phyloP scores from a whole-genome alignment of 2,329 filamentous ascomycete genomes.

The Xylaria multiplex region DNA sequence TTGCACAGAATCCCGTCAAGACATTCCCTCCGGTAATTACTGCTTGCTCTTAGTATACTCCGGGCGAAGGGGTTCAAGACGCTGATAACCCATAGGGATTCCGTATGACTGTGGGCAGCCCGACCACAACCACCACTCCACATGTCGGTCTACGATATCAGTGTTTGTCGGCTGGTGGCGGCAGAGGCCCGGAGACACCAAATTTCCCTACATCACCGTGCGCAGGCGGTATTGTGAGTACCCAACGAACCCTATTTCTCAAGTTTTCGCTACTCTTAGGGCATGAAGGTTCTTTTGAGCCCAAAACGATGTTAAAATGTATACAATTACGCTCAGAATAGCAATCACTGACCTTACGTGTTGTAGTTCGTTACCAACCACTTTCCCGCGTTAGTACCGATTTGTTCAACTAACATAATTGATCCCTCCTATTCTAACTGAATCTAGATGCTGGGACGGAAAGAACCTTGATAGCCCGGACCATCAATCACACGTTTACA shows the following conservation, averaged over 20 bases:
- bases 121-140: slow-evolving; percentile 36
- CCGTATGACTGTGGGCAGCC: slow-evolving; percentile 56
- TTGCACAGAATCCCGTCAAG: slow-evolving; percentile 50
- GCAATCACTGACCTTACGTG: not conserved
- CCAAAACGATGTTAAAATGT: too few relatives aligned
- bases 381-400: slow-evolving; percentile 49
- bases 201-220: slow-evolving; percentile 53
- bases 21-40: slow-evolving; percentile 52
- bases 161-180: slow-evolving; percentile 51
- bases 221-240: slow-evolving; percentile 41
- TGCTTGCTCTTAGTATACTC: not conserved
- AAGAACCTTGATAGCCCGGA: slow-evolving; percentile 42
- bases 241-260: not conserved
- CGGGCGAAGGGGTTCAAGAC: not conserved
- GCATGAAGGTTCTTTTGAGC: not conserved
- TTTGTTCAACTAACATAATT: not conserved
- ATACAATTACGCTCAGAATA: not conserved
- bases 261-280: not conserved
- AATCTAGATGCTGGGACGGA: slow-evolving; percentile 39
- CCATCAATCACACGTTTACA: slow-evolving; percentile 44
- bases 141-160: slow-evolving; percentile 53
- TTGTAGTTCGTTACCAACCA: slow-evolving; percentile 51
- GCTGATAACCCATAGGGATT: slow-evolving; percentile 49
- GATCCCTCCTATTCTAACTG: slow-evolving; percentile 20
- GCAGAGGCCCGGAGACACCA: slow-evolving; percentile 50